Conservation (phyloP, 495 filamentous ascomycete genomes). For the Tetracladium setigerum region DNA sequence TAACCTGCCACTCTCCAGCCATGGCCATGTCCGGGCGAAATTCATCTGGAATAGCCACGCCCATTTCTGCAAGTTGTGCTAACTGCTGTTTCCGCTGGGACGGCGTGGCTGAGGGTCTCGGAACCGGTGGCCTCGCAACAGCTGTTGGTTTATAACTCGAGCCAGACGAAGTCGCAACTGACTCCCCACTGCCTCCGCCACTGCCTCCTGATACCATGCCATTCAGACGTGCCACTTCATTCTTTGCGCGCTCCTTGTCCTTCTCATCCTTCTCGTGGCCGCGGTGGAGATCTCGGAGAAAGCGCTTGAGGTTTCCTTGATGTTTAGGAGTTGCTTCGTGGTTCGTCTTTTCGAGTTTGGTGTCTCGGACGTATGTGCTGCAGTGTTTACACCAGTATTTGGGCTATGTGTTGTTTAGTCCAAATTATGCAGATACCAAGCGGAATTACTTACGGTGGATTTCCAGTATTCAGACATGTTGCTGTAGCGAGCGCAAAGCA, state of each 20-base stretch:
- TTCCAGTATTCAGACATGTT: conserved; percentile 98
- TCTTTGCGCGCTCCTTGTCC: conserved; percentile 73
- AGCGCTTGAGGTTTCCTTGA: conserved; percentile 82
- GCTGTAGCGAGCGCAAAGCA: no score
- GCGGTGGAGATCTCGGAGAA: conserved; percentile 79
- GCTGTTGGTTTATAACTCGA: conserved; percentile 19
- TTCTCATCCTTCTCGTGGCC: conserved; percentile 68
- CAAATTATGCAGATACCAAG: neutral
- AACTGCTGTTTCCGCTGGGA: conserved; percentile 78
- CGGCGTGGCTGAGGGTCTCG: conserved; percentile 34
- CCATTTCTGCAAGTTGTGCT: conserved; percentile 80
- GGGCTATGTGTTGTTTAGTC: conserved; percentile 40
- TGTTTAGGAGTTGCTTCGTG: conserved; percentile 88
- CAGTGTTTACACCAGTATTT: conserved; percentile 99
- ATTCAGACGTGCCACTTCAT: conserved; percentile 81
- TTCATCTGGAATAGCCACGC: conserved; percentile 77
- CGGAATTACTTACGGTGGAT: conserved; percentile 57
- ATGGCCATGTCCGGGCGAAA: conserved; percentile 73
- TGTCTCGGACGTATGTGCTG: conserved; percentile 84
- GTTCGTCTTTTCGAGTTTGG: conserved; percentile 77
- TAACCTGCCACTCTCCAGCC: conserved; percentile 83
- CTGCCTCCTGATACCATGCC: conserved; percentile 54
- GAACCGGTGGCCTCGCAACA: conserved; percentile 17
- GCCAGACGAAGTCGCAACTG: conserved; percentile 8
- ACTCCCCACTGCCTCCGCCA: conserved; percentile 11